Evolutionary conservation across 257 asterid species (phyloP), one percentile per base, ranked within the genome.

Genomic region (Primulina eburnea): DNA sequence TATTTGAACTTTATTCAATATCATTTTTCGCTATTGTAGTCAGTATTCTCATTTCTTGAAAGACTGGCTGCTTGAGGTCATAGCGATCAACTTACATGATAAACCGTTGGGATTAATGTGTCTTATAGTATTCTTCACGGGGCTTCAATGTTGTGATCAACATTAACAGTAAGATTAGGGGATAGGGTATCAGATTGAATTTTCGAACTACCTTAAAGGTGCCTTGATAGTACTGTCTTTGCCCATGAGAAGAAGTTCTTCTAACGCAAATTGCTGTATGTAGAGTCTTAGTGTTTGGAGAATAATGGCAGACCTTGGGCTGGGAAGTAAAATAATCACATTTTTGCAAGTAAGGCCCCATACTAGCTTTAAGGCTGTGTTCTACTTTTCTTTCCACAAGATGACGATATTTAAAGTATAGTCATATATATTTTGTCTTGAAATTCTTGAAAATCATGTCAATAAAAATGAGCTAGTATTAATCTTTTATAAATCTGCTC

Each of bases 31-130:
- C 29, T 70, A 3, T 55, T 72, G 71, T 28, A 47, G 62, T 61
- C 32, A 57, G 10, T 73, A 6, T 69, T 29, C 60, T 33, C 24
- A 29, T 61, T 11, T 61, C 47, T 67, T n/a, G 29, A 28, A 55
- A 57, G 26, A 20, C 28, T 69, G 34, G 21, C 34, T 66, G n/a
- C 60, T 62, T 17, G 37, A 18, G 55, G 63, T 60, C 8, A 38
- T 14, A 66, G 43, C 10, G 9, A 21, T 65, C 34, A 52, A 18
- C 21, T 20, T 32, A 38, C 10, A 60, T 56, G 40, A 65, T 55
- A 47, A 24, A 59, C 30, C 57, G n/a, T 67, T 62, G 58, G 69
- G 69, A 30, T 67, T 65, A 11, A 3, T 77, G 24, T 34, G 60
- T 37, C 40, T 64, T 67, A 17, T 29, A 58, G 30, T 29, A 58